A percentile compares a stretch with the other conserved stretches of the same genome.
Evolutionary conservation across 495 filamentous ascomycete genomes (phyloP).

Genomic region (Acidomyces sp.): DNA sequence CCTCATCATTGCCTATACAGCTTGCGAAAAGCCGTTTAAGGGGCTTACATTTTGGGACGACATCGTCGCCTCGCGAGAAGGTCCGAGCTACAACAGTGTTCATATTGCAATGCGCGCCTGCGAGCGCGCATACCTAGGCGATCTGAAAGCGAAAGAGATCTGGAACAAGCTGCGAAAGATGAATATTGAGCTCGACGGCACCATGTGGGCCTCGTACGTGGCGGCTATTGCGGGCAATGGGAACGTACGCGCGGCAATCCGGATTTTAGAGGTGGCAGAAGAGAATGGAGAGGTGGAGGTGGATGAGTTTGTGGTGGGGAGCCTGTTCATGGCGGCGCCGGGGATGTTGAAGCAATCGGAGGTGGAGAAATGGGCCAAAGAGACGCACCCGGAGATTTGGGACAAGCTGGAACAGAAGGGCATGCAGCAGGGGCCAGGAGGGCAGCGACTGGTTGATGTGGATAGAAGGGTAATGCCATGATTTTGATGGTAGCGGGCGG

Average conservation of each 20-base stretch:
- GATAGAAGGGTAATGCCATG: conserved; percentile 21
- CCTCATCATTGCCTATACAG: conserved; percentile 72
- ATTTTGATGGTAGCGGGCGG: not conserved
- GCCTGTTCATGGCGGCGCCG: conserved; percentile 59
- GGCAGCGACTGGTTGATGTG: conserved; percentile 19
- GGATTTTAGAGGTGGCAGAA: conserved; percentile 46
- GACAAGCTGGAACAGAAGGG: conserved; percentile 39
- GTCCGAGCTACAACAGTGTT: conserved; percentile 66
- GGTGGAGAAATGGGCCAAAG: conserved; percentile 58
- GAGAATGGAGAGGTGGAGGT: conserved; percentile 49
- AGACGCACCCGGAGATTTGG: conserved; percentile 57
- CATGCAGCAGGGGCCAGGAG: conserved; percentile 8
- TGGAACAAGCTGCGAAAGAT: conserved; percentile 60
- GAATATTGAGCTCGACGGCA: conserved; percentile 59
- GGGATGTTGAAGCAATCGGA: conserved; percentile 45
- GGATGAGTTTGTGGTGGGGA: conserved; percentile 53
- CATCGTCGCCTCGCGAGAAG: conserved; percentile 62
- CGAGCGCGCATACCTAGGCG: conserved; percentile 47
- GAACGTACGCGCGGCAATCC: conserved; percentile 49
- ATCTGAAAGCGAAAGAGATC: conserved; percentile 52
- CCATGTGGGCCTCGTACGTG: conserved; percentile 60
- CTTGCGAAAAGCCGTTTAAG: conserved; percentile 46
- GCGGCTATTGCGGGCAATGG: conserved; percentile 59
- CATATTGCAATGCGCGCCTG: conserved; percentile 66
- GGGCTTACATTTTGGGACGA: conserved; percentile 71